phyloP scores from a whole-genome alignment of 371 early-diverging fungal species.

The Mucor saturninus region DNA sequence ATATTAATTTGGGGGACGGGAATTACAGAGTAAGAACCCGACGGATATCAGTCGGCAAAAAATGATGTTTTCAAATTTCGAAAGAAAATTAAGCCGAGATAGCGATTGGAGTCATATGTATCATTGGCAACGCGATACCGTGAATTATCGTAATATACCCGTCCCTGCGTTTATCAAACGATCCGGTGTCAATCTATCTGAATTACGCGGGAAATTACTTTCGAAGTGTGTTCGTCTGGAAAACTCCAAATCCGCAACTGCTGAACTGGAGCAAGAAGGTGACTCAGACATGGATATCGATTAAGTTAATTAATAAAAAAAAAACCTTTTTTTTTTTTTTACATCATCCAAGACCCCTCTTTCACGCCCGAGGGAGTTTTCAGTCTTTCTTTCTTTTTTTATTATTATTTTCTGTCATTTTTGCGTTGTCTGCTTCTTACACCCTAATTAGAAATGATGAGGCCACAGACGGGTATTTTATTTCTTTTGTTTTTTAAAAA shows the following conservation, averaged over 20 bases:
- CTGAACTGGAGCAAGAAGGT: conserved; percentile 16
- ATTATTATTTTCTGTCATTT: too few relatives aligned
- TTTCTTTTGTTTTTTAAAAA: too few relatives aligned
- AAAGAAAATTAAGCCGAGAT: conserved; percentile 28
- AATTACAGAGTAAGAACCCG: conserved; percentile 12
- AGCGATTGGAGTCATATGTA: conserved; percentile 38
- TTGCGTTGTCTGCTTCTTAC: too few relatives aligned
- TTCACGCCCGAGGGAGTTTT: too few relatives aligned
- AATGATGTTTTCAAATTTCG: conserved; percentile 32
- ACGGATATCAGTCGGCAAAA: conserved; percentile 49
- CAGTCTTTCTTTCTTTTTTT: too few relatives aligned
- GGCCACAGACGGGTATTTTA: too few relatives aligned
- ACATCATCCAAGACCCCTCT: too few relatives aligned
- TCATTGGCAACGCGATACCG: conserved; percentile 39
- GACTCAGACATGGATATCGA: conserved; percentile 44
- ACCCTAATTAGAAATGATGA: too few relatives aligned
- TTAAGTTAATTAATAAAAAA: conserved; percentile 8
- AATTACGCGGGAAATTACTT: conserved; percentile 24
- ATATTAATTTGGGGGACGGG: too few relatives aligned
- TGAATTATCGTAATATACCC: conserved; percentile 44
- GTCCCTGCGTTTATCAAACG: conserved; percentile 39
- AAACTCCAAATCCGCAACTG: conserved; percentile 13
- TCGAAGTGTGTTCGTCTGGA: conserved; percentile 31
- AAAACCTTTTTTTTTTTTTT: neutral
- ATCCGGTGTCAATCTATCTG: conserved; percentile 23